Evolutionary conservation across 495 filamentous ascomycete species (phyloP).

Genomic region (Hypoxylon rickii): DNA sequence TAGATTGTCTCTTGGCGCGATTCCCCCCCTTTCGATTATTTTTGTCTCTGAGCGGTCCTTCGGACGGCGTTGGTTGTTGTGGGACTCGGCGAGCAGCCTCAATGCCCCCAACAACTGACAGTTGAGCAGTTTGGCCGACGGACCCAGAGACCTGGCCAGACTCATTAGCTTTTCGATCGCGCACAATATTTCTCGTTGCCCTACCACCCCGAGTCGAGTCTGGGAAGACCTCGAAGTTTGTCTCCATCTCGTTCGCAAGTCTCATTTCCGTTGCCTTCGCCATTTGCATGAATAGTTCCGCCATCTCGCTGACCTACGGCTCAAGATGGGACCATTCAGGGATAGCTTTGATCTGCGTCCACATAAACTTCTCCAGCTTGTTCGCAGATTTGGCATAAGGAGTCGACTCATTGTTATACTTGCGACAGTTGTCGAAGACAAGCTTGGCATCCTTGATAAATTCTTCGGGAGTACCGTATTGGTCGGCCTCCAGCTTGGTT

Average conservation of each 20-base stretch:
- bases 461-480: constrained; percentile 88
- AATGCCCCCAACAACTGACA: neutral
- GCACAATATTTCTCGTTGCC: neutral
- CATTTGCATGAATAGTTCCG: neutral
- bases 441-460: constrained; percentile 90
- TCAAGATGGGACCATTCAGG: constrained; percentile 89
- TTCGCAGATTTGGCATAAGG: constrained; percentile 95
- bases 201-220: neutral
- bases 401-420: constrained; percentile 95
- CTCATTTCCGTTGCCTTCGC: neutral
- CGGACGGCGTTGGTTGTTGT: neutral
- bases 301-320: constrained; percentile 39
- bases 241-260: neutral
- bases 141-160: neutral
- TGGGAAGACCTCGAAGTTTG: neutral
- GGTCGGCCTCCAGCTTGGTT: constrained; percentile 88
- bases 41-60: neutral
- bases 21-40: too few species aligned
- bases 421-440: constrained; percentile 92
- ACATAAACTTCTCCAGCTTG: constrained; percentile 97
- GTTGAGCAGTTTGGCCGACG: neutral
- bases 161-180: neutral
- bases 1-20: too few species aligned
- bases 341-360: constrained; percentile 85
- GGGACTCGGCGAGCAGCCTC: neutral